phyloP scores from a whole-genome alignment of 2,329 filamentous ascomycete genomes.

The Albophoma yamanashiensis region DNA sequence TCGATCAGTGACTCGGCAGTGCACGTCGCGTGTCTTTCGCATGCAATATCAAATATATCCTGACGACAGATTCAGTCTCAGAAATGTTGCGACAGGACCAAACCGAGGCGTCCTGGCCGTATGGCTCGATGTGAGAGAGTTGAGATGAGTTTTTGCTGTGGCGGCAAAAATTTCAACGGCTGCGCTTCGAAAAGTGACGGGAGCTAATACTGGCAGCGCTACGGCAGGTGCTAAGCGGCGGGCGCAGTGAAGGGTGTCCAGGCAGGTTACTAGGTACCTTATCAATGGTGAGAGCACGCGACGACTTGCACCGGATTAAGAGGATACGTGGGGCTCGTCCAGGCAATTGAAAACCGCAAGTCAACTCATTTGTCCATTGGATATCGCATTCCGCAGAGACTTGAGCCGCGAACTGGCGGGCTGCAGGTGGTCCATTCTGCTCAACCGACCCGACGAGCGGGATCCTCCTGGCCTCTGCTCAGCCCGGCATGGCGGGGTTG shows the following conservation, averaged over 20 bases:
- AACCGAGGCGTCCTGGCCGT: background rate
- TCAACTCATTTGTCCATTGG: background rate
- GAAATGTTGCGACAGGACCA: background rate
- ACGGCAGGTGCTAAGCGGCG: background rate
- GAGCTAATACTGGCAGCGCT: background rate
- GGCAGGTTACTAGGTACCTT: too few relatives aligned
- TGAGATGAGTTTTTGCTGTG: background rate
- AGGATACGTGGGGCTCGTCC: background rate
- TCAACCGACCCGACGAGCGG: too few relatives aligned
- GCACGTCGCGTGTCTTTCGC: background rate
- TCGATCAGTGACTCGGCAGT: background rate
- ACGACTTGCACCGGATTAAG: background rate
- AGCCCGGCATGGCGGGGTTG: background rate
- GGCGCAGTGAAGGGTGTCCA: background rate
- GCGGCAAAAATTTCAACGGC: constrained; percentile 4
- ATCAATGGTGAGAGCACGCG: background rate
- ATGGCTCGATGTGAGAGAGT: background rate
- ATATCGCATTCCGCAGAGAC: background rate
- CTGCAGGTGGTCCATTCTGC: background rate
- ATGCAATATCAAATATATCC: background rate
- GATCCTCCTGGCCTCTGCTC: background rate
- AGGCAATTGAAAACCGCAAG: background rate
- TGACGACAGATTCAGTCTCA: background rate
- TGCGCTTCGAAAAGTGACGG: background rate
- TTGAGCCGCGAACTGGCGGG: background rate